Conservation (phyloP, 495 filamentous ascomycete species). For the Lasiosphaeriaceae sp. region DNA sequence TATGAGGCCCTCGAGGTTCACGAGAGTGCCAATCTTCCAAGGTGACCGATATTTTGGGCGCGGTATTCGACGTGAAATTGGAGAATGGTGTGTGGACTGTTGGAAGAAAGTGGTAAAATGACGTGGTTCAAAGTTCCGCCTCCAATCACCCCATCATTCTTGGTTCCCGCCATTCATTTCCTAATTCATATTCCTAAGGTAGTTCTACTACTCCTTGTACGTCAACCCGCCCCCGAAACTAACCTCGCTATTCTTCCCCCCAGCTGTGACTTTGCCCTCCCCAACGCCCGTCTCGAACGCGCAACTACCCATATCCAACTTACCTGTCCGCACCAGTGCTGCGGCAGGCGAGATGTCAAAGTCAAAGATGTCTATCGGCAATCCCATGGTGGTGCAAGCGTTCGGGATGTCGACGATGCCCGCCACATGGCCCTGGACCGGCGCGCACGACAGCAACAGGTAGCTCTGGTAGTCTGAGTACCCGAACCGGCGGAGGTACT, state of each 20-base stretch:
- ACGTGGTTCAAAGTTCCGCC: too few species aligned
- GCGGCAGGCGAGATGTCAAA: constrained; percentile 80
- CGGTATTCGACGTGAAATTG: too few species aligned
- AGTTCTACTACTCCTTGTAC: constrained; percentile 42
- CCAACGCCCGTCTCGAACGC: constrained; percentile 59
- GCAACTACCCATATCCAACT: constrained; percentile 71
- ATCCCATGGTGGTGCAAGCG: constrained; percentile 82
- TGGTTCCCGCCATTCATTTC: not conserved
- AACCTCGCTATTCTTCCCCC: constrained; percentile 42
- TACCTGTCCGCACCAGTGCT: constrained; percentile 28
- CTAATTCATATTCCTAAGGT: not conserved
- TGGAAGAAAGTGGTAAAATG: too few species aligned
- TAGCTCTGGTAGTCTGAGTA: constrained; percentile 80
- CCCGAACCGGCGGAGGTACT: constrained; percentile 83
- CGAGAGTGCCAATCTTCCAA: too few species aligned
- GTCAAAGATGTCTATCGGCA: constrained; percentile 95
- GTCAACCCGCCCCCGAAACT: constrained; percentile 52
- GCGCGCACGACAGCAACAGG: constrained; percentile 81
- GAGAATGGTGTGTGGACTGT: too few species aligned
- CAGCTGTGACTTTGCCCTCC: constrained; percentile 38
- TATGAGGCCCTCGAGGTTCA: too few species aligned
- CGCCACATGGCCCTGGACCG: constrained; percentile 89
- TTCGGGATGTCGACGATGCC: constrained; percentile 84
- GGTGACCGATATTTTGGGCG: too few species aligned
- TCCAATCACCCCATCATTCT: not conserved